Percentiles rank a stretch among this genome's conserved stretches.
Conservation (phyloP, 164 flowering plant genomes). For the Warburgia ugandensis region DNA sequence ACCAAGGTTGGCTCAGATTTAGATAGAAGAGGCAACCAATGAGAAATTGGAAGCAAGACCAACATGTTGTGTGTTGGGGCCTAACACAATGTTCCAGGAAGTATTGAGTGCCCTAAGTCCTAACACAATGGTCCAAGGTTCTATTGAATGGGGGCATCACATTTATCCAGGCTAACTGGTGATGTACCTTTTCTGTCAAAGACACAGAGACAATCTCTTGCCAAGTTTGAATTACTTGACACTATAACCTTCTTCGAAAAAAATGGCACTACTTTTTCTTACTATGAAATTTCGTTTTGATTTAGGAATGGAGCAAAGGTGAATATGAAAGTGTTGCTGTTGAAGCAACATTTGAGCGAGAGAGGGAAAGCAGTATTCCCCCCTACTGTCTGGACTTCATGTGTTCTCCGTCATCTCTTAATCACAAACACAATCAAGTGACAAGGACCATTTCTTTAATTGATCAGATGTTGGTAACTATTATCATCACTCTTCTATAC, state of each 20-base stretch:
- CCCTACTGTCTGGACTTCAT: slow-evolving; percentile 13
- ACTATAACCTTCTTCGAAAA: not conserved
- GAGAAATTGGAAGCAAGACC: too few species aligned
- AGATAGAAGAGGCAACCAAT: too few species aligned
- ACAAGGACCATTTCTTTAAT: slow-evolving; percentile 9
- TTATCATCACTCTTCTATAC: slow-evolving; percentile 8
- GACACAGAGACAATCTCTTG: not conserved
- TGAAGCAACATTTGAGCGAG: slow-evolving; percentile 4
- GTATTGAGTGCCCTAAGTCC: too few species aligned
- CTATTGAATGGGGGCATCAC: not conserved
- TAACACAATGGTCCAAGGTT: too few species aligned
- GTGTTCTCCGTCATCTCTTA: slow-evolving; percentile 11
- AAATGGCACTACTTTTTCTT: not conserved
- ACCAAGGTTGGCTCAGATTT: too few species aligned
- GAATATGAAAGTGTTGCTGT: slow-evolving; percentile 4
- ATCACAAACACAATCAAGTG: slow-evolving; percentile 1
- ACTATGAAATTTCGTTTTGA: not conserved
- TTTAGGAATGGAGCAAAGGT: slow-evolving; percentile 20
- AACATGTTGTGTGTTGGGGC: too few species aligned
- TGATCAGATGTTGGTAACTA: slow-evolving; percentile 14
- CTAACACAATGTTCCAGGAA: too few species aligned
- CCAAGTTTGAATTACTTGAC: not conserved
- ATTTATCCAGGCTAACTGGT: not conserved
- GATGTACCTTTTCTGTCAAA: too few species aligned
- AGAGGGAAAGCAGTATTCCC: slow-evolving; percentile 2